phyloP scores from a whole-genome alignment of 805 yeast species.

The Schwanniomyces vanrijiae region DNA sequence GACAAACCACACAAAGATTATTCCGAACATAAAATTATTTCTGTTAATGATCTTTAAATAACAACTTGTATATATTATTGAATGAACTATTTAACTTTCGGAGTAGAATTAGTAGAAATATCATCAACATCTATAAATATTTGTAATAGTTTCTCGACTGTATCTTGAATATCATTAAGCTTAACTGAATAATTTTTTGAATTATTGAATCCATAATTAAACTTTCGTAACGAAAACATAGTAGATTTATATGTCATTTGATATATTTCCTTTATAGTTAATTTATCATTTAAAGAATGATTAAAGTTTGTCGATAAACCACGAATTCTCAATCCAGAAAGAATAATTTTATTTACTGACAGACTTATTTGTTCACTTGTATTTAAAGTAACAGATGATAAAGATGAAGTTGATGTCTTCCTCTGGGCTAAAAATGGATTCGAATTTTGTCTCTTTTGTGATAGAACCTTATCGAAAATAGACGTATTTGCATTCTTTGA shows the following conservation, averaged over 20 bases:
- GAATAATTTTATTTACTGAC: slow-evolving; percentile 32
- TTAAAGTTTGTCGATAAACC: slow-evolving; percentile 28
- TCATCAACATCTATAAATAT: slow-evolving; percentile 34
- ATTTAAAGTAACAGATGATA: slow-evolving; percentile 17
- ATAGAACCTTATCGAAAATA: slow-evolving; percentile 37
- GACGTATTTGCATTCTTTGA: slow-evolving; percentile 15
- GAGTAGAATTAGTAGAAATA: slow-evolving; percentile 1
- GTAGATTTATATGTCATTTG: slow-evolving; percentile 42
- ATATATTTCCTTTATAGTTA: slow-evolving; percentile 39
- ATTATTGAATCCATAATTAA: slow-evolving; percentile 26
- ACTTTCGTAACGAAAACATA: slow-evolving; percentile 38
- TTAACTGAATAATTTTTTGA: slow-evolving; percentile 14
- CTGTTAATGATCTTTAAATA: slow-evolving; percentile 20
- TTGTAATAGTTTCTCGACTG: slow-evolving; percentile 39
- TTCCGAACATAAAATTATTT: slow-evolving; percentile 14
- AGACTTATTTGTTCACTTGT: slow-evolving; percentile 32
- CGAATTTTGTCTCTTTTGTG: slow-evolving; percentile 20
- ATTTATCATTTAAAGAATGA: slow-evolving; percentile 27
- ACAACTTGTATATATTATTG: slow-evolving; percentile 7
- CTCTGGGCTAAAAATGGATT: slow-evolving; percentile 14
- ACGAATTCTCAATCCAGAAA: slow-evolving; percentile 43
- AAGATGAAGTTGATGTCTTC: slow-evolving; percentile 7
- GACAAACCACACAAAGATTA: slow-evolving; percentile 14
- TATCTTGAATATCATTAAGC: slow-evolving; percentile 35
- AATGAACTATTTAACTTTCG: background rate